A percentile compares a stretch with the other conserved stretches of the same genome.
Evolutionary conservation across 1,284 basidiomycete genomes (phyloP).

Genomic region (Gymnopus androsaceus): DNA sequence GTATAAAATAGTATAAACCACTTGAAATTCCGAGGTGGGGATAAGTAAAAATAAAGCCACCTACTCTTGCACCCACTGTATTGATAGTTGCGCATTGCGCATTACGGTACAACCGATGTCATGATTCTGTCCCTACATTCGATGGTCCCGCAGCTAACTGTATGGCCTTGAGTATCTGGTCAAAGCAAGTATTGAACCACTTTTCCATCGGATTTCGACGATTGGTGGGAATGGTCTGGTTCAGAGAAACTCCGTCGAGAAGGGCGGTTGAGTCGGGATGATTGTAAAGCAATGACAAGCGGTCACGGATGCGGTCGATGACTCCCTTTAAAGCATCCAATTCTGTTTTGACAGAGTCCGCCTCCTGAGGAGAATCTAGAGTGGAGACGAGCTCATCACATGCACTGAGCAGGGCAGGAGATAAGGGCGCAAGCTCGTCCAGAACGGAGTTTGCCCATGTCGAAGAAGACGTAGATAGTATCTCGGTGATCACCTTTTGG

Average conservation of each 20-base stretch:
- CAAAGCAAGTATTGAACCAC: slow-evolving; percentile 67
- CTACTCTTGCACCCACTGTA: background rate
- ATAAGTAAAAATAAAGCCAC: no score
- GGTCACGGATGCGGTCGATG: slow-evolving; percentile 38
- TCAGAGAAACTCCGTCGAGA: slow-evolving; percentile 35
- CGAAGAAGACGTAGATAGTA: slow-evolving; percentile 39
- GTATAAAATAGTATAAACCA: no score
- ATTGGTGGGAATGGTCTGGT: slow-evolving; percentile 16
- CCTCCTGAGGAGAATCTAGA: slow-evolving; percentile 63
- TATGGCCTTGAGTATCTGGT: slow-evolving; percentile 50
- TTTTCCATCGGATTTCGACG: slow-evolving; percentile 29
- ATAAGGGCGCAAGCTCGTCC: slow-evolving; percentile 53
- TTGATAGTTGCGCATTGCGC: background rate
- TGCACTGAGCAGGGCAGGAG: slow-evolving; percentile 50
- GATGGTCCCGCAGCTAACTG: background rate
- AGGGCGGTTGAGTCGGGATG: slow-evolving; percentile 25
- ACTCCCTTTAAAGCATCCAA: slow-evolving; percentile 38
- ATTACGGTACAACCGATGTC: background rate
- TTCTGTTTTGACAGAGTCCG: slow-evolving; percentile 39
- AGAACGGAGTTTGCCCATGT: slow-evolving; percentile 32
- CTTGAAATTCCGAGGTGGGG: no score
- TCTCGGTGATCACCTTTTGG: slow-evolving; percentile 55
- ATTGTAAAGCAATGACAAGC: slow-evolving; percentile 29
- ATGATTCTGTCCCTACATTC: background rate
- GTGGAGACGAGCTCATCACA: slow-evolving; percentile 67